Evolutionary conservation across 257 asterid genomes (phyloP).

Genomic region (Nicotiana tomentosiformis): DNA sequence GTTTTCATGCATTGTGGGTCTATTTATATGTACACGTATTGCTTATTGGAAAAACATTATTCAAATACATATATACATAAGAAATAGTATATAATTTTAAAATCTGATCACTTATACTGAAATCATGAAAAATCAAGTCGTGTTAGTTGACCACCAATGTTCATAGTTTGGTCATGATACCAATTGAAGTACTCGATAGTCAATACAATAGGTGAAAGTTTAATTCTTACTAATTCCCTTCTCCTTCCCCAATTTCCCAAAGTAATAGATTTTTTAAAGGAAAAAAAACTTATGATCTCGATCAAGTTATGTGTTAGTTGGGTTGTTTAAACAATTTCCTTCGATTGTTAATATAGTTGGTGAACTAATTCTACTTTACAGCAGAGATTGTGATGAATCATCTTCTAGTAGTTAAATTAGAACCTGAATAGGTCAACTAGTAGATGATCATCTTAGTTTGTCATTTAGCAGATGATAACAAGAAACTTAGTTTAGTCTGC

Average conservation of each 20-base stretch:
- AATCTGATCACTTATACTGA: no score
- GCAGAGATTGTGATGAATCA: slow-evolving; percentile 7
- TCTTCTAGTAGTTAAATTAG: slow-evolving; percentile 10
- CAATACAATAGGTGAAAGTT: not conserved
- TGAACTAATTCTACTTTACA: slow-evolving; percentile 25
- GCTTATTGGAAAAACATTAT: not conserved
- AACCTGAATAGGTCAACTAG: slow-evolving; percentile 7
- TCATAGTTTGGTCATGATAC: no score
- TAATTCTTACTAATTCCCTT: no score
- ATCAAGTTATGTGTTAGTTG: slow-evolving; percentile 31
- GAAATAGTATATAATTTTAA: no score
- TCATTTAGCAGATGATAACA: not conserved
- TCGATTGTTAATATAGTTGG: slow-evolving; percentile 26
- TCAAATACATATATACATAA: not conserved
- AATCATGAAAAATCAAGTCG: no score
- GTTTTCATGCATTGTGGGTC: not conserved
- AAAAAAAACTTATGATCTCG: not conserved
- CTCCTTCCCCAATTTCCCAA: no score
- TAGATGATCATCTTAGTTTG: not conserved
- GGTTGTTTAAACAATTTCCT: slow-evolving; percentile 7
- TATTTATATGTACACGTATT: not conserved
- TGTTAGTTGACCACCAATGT: not conserved
- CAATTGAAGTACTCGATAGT: not conserved
- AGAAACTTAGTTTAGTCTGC: not conserved
- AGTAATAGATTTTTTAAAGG: no score